phyloP scores from a whole-genome alignment of 1,284 basidiomycete species.

The Trametes sp. region DNA sequence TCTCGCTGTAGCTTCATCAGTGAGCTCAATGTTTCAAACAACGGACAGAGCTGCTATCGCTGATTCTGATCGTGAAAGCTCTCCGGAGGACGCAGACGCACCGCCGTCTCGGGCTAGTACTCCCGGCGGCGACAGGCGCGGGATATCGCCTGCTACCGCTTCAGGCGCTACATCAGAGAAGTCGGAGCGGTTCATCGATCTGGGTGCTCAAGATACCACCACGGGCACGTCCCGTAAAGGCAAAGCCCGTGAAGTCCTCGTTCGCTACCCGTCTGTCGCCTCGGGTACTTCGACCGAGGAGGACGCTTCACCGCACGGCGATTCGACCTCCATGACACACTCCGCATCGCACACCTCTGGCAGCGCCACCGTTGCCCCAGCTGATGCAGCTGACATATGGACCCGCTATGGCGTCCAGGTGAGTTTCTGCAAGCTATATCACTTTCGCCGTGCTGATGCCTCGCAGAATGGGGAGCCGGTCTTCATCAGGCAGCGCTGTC shows the following conservation, averaged over 20 bases:
- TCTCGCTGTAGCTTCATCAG: no score
- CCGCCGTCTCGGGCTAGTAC: not conserved
- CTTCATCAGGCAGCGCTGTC: not conserved
- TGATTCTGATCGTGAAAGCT: not conserved
- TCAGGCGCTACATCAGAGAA: no score
- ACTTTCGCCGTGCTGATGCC: not conserved
- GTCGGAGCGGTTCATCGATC: no score
- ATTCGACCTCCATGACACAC: not conserved
- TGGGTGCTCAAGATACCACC: no score
- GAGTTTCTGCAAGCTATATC: not conserved
- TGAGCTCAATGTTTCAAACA: no score
- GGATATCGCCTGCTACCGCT: no score
- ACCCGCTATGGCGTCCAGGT: slow-evolving; percentile 5
- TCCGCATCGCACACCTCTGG: not conserved
- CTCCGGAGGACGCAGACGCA: no score
- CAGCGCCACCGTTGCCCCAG: no score
- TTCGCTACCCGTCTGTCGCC: not conserved
- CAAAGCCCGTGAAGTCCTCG: not conserved
- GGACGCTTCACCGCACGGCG: not conserved
- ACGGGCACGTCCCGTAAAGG: not conserved
- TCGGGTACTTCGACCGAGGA: not conserved
- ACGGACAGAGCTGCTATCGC: no score
- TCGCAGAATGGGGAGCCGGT: slow-evolving; percentile 1
- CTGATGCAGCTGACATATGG: not conserved
- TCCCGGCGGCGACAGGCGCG: not conserved